phyloP scores from a whole-genome alignment of 2,329 filamentous ascomycete genomes.

The Aphanoascus verrucosus region DNA sequence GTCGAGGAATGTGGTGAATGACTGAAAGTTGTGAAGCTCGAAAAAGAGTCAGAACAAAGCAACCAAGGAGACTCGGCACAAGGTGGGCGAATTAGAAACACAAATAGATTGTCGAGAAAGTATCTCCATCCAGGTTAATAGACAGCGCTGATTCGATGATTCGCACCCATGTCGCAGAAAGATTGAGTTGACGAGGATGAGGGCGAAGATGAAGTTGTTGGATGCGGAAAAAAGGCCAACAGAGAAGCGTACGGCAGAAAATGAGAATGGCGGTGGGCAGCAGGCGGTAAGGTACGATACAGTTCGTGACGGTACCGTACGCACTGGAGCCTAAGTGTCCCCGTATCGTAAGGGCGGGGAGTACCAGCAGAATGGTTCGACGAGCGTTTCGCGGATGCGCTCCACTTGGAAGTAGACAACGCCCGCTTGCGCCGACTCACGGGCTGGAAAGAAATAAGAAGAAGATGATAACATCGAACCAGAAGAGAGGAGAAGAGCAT shows the following conservation, averaged over 20 bases:
- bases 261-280: slow-evolving; percentile 17
- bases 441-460: background rate
- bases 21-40: slow-evolving; percentile 1
- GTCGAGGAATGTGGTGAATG: background rate
- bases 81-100: background rate
- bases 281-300: slow-evolving; percentile 13
- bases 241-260: slow-evolving; percentile 2
- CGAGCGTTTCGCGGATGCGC: slow-evolving; percentile 2
- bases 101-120: background rate
- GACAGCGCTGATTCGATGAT: background rate
- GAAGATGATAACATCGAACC: background rate
- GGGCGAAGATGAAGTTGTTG: background rate
- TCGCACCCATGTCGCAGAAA: background rate
- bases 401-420: background rate
- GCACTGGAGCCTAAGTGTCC: background rate
- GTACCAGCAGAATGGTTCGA: background rate
- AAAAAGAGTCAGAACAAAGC: slow-evolving; percentile 7
- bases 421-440: background rate
- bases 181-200: background rate
- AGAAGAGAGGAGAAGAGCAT: no score
- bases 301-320: background rate
- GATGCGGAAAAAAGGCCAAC: background rate
- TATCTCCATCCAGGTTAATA: background rate
- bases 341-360: background rate
- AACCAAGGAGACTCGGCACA: slow-evolving; percentile 1